These are phyloP conservation scores for Globisporangium mamillatum DNA, from an alignment of 352 stramenopile species.

Conservation along the genomic window DNA sequence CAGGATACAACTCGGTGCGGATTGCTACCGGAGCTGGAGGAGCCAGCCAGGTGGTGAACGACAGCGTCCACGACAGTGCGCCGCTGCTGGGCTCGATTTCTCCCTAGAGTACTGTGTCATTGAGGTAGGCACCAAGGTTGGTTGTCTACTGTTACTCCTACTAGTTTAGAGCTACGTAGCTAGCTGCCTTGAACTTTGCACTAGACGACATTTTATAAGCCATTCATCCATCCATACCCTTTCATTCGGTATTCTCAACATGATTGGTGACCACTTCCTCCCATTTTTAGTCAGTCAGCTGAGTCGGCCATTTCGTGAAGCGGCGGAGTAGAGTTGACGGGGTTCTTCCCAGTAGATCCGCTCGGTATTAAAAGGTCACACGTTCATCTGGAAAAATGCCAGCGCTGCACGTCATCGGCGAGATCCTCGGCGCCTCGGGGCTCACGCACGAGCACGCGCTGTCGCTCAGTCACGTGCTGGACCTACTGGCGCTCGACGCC, in stretches of 20 bases:
- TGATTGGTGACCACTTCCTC: not conserved
- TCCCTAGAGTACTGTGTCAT: slow-evolving; percentile 10
- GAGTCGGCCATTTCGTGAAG: not conserved
- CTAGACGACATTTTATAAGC: not conserved
- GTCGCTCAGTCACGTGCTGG: slow-evolving; percentile 27
- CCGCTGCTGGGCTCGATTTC: slow-evolving; percentile 30
- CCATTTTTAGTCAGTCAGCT: not conserved
- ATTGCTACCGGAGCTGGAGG: not conserved
- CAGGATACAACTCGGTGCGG: slow-evolving; percentile 23
- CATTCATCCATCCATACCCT: not conserved
- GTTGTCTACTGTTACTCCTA: not conserved
- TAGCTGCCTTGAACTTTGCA: not conserved
- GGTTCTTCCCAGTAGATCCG: not conserved
- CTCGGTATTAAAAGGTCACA: not conserved
- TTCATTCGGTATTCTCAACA: not conserved
- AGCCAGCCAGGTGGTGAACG: slow-evolving; percentile 15
- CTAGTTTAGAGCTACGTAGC: not conserved
- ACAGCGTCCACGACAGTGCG: slow-evolving; percentile 28
- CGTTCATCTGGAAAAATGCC: slow-evolving; percentile 25
- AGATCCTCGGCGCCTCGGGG: slow-evolving; percentile 46
- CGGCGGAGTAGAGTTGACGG: not conserved
- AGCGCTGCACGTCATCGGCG: slow-evolving; percentile 40
- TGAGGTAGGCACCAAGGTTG: not conserved
- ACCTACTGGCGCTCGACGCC: slow-evolving; percentile 41
- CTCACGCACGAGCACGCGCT: slow-evolving; percentile 18